Conservation (phyloP, 495 filamentous ascomycete species). For the Trichoderma erinaceum region DNA sequence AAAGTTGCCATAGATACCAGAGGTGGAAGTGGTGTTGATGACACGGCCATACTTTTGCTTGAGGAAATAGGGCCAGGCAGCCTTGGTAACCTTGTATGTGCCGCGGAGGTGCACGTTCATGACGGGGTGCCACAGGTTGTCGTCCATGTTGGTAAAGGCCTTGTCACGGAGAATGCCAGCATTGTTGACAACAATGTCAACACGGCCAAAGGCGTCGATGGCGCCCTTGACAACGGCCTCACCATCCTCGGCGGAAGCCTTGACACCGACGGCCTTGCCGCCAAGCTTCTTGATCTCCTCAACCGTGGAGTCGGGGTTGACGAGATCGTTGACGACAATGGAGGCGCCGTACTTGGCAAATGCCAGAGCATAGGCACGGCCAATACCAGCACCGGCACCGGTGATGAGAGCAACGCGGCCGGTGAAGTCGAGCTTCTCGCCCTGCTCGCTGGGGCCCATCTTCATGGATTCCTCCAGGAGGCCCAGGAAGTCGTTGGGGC, state of each 20-base stretch:
- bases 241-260: slow-evolving; percentile 90
- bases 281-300: slow-evolving; percentile 85
- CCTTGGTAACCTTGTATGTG: slow-evolving; percentile 96
- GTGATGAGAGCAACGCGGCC: slow-evolving; percentile 90
- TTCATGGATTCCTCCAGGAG: slow-evolving; percentile 82
- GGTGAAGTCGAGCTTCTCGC: slow-evolving; percentile 77
- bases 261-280: slow-evolving; percentile 87
- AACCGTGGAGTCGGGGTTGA: slow-evolving; percentile 88
- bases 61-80: slow-evolving; percentile 94
- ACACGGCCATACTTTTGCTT: slow-evolving; percentile 99
- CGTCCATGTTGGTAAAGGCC: slow-evolving; percentile 96
- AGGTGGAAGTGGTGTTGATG: slow-evolving; percentile 93
- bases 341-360: slow-evolving; percentile 87
- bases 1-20: slow-evolving; percentile 98
- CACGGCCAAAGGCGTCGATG: slow-evolving; percentile 87
- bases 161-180: slow-evolving; percentile 97
- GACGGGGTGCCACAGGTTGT: slow-evolving; percentile 88
- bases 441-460: slow-evolving; percentile 63
- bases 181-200: slow-evolving; percentile 96
- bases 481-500: slow-evolving; percentile 83
- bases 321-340: slow-evolving; percentile 91
- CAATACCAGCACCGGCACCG: slow-evolving; percentile 88
- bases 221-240: slow-evolving; percentile 86
- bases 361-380: slow-evolving; percentile 83
- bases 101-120: slow-evolving; percentile 88